Conservation (phyloP, 2,329 filamentous ascomycete genomes). For the Fusarium cyanostomum region DNA sequence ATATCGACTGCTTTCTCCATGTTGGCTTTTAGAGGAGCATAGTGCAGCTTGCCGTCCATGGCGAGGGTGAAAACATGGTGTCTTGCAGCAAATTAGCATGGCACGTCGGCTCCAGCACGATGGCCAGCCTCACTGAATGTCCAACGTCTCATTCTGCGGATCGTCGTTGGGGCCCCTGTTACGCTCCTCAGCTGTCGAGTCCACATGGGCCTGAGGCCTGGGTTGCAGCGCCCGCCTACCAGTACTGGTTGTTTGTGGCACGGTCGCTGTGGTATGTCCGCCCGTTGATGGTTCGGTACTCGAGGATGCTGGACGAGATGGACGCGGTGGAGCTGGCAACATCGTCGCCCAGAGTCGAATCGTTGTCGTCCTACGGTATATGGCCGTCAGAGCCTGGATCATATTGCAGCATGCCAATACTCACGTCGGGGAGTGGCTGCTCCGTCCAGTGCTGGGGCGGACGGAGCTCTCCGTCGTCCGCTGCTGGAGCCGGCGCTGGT, state of each 20-base stretch:
- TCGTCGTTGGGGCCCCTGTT: slow-evolving; percentile 28
- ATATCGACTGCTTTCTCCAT: slow-evolving; percentile 30
- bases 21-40: slow-evolving; percentile 13
- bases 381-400: not conserved
- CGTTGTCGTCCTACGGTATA: not conserved
- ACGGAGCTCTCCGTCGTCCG: no score
- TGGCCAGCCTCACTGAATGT: slow-evolving; percentile 22
- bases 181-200: not conserved
- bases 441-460: slow-evolving; percentile 16
- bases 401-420: not conserved
- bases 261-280: slow-evolving; percentile 30
- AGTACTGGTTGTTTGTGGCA: slow-evolving; percentile 13
- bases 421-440: slow-evolving; percentile 2
- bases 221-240: not conserved
- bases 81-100: slow-evolving; percentile 4
- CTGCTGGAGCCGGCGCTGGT: no score
- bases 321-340: slow-evolving; percentile 24
- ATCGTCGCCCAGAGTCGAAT: slow-evolving; percentile 28
- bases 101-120: not conserved
- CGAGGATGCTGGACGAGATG: slow-evolving; percentile 23
- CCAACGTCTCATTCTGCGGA: slow-evolving; percentile 18
- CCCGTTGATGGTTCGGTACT: slow-evolving; percentile 22
- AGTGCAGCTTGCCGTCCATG: slow-evolving; percentile 17
- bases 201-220: no score
- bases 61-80: slow-evolving; percentile 24